phyloP scores from a whole-genome alignment of 371 early-diverging fungal species.

The Syncephalastrum monosporum region DNA sequence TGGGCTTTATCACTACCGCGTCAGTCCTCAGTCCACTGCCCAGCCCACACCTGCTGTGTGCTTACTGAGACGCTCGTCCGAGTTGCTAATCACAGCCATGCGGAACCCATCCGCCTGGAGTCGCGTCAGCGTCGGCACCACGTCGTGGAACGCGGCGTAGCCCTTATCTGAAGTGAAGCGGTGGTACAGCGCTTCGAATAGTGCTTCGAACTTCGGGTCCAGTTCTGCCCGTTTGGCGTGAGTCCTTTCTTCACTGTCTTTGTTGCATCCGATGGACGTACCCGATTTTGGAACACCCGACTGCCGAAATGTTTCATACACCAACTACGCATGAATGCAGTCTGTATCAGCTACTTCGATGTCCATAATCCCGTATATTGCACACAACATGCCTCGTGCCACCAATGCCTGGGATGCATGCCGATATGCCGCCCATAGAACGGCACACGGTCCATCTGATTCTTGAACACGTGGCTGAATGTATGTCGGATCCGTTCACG shows the following conservation, averaged over 20 bases:
- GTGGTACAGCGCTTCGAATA: slow-evolving; percentile 17
- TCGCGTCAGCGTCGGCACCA: slow-evolving; percentile 9
- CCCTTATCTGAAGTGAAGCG: slow-evolving; percentile 20
- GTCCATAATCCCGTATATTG: too few species aligned
- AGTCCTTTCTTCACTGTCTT: too few species aligned
- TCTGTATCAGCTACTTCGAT: too few species aligned
- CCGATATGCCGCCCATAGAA: slow-evolving; percentile 17
- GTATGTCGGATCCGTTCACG: slow-evolving; percentile 7
- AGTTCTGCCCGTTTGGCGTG: background rate
- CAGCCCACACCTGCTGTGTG: background rate
- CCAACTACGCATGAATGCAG: background rate
- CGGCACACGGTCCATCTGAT: slow-evolving; percentile 13
- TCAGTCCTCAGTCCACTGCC: background rate
- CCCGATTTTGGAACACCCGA: slow-evolving; percentile 13
- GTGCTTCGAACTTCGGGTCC: slow-evolving; percentile 17
- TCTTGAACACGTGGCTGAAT: slow-evolving; percentile 12
- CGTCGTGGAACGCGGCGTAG: slow-evolving; percentile 20
- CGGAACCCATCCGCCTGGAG: slow-evolving; percentile 12
- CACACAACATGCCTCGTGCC: slow-evolving; percentile 15
- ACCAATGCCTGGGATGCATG: slow-evolving; percentile 14
- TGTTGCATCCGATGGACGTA: background rate
- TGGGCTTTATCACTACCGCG: slow-evolving; percentile 10
- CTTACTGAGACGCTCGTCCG: slow-evolving; percentile 24
- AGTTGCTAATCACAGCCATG: slow-evolving; percentile 24
- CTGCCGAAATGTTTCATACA: slow-evolving; percentile 9